A percentile compares a stretch with the other conserved stretches of the same genome.
Evolutionary conservation across 495 filamentous ascomycete species (phyloP).

Genomic region (Daldinia vernicosa): DNA sequence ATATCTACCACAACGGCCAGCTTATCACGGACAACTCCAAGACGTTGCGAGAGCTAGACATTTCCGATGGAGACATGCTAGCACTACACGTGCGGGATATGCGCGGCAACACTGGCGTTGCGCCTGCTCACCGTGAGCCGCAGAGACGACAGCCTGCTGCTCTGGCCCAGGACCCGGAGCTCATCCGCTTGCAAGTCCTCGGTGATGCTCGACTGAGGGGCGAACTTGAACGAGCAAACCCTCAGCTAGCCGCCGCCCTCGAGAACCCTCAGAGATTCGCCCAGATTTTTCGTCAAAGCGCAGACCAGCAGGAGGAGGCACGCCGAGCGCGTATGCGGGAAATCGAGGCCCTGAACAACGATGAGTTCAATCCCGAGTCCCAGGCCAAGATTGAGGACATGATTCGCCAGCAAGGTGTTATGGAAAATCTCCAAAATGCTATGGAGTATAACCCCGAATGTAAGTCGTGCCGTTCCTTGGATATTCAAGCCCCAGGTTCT

Average conservation of each 20-base stretch:
- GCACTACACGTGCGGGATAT: slow-evolving; percentile 77
- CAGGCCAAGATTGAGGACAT: slow-evolving; percentile 96
- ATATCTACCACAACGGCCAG: slow-evolving; percentile 89
- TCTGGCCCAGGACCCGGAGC: slow-evolving; percentile 73
- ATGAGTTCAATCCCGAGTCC: slow-evolving; percentile 89
- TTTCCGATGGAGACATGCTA: slow-evolving; percentile 92
- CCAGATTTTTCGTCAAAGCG: slow-evolving; percentile 69
- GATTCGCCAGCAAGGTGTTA: slow-evolving; percentile 90
- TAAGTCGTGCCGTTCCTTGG: slow-evolving; percentile 52
- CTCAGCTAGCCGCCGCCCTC: slow-evolving; percentile 78
- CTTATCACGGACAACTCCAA: slow-evolving; percentile 78
- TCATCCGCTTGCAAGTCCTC: slow-evolving; percentile 80
- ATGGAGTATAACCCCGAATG: slow-evolving; percentile 97
- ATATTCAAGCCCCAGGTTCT: slow-evolving; percentile 6
- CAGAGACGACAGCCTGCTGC: slow-evolving; percentile 42
- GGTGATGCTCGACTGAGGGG: slow-evolving; percentile 76
- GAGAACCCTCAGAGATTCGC: slow-evolving; percentile 81
- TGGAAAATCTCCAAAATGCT: slow-evolving; percentile 92
- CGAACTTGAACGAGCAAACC: slow-evolving; percentile 72
- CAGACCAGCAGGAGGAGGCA: slow-evolving; percentile 71
- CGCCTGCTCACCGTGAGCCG: slow-evolving; percentile 44
- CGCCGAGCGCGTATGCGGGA: slow-evolving; percentile 81
- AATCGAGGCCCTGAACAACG: slow-evolving; percentile 79
- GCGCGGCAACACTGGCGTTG: slow-evolving; percentile 53
- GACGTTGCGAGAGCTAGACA: slow-evolving; percentile 81